Evolutionary conservation across 1,284 basidiomycete genomes (phyloP).

Genomic region (Cryptococcus sp.): DNA sequence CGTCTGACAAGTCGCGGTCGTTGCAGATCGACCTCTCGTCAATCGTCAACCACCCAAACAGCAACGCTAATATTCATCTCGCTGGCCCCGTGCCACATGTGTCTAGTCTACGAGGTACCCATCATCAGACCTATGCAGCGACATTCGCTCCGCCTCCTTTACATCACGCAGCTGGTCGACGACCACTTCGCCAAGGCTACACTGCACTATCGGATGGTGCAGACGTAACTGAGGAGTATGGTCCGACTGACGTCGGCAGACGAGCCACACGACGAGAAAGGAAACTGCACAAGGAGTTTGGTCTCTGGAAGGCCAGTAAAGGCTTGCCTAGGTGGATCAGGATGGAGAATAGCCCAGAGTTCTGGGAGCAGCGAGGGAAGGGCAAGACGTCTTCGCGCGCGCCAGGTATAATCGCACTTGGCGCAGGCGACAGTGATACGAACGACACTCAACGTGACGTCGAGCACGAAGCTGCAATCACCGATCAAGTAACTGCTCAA

Average conservation of each 20-base stretch:
- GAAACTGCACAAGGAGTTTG: constrained; percentile 11
- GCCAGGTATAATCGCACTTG: neutral
- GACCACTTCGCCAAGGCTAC: neutral
- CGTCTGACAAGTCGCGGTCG: neutral
- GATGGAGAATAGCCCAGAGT: constrained; percentile 22
- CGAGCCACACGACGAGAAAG: constrained; percentile 9
- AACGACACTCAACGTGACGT: neutral
- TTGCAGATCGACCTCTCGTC: constrained; percentile 39
- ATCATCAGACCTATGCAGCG: constrained; percentile 19
- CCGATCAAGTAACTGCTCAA: neutral
- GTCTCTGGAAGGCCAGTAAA: constrained; percentile 14
- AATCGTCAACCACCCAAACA: constrained; percentile 33
- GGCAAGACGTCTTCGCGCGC: constrained; percentile 7
- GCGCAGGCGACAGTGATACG: constrained; percentile 2
- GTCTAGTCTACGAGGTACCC: constrained; percentile 24
- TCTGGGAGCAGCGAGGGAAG: constrained; percentile 20
- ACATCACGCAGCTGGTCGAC: neutral
- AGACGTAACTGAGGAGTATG: constrained; percentile 5
- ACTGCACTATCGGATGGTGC: neutral
- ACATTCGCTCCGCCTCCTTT: constrained; percentile 9
- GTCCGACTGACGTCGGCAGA: constrained; percentile 18
- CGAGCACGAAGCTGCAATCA: constrained; percentile 6
- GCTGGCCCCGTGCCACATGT: constrained; percentile 15
- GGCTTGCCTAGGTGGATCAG: constrained; percentile 33
- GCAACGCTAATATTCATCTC: constrained; percentile 35